Percentiles rank a stretch among this genome's conserved stretches.
Evolutionary conservation across 495 filamentous ascomycete species (phyloP).

Genomic region (Cenococcum geophilum): DNA sequence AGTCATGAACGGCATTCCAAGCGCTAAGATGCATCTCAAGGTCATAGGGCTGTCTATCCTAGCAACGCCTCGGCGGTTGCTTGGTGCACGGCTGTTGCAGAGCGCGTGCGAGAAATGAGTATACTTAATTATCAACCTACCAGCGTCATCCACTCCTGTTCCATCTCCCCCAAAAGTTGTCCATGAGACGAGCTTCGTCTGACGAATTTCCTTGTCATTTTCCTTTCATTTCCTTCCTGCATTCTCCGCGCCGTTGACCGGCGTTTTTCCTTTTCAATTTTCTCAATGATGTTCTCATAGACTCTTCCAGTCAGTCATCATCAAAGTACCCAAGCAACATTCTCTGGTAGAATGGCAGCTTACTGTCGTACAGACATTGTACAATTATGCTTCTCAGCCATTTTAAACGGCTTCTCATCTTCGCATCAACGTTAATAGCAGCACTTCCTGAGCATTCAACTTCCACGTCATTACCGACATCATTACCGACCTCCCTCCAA

Average conservation of each 20-base stretch:
- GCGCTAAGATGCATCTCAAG: constrained; percentile 7
- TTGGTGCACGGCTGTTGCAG: constrained; percentile 22
- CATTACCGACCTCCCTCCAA: constrained; percentile 20
- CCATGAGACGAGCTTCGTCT: constrained; percentile 24
- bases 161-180: constrained; percentile 13
- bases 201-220: constrained; percentile 31
- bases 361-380: constrained; percentile 21
- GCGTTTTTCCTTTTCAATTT: constrained; percentile 13
- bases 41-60: background rate
- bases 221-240: constrained; percentile 27
- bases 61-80: constrained; percentile 31
- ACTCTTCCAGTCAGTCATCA: constrained; percentile 21
- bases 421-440: constrained; percentile 27
- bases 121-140: constrained; percentile 27
- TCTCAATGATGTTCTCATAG: constrained; percentile 26
- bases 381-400: constrained; percentile 33
- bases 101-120: constrained; percentile 16
- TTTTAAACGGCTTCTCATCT: constrained; percentile 27
- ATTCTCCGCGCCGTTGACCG: constrained; percentile 24
- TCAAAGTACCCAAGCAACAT: background rate
- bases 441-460: constrained; percentile 21
- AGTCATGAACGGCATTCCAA: background rate
- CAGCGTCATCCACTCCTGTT: constrained; percentile 9
- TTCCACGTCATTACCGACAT: constrained; percentile 6
- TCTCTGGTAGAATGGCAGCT: constrained; percentile 13